These are phyloP conservation scores for Echeveria elegans DNA, from an alignment of 164 flowering plant species.

Conservation along the genomic window DNA sequence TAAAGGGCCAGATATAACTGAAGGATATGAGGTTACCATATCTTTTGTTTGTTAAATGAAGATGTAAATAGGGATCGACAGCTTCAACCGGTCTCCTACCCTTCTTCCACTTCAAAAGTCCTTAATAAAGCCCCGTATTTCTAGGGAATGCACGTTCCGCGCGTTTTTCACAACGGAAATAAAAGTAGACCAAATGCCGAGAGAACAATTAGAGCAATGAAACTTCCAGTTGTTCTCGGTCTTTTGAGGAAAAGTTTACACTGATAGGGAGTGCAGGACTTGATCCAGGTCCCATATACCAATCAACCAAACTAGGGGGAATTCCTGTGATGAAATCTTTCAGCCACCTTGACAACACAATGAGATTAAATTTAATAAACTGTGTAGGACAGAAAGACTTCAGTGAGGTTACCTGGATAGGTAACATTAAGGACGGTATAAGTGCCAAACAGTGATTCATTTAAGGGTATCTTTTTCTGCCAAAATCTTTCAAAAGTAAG, in stretches of 20 bases:
- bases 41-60: slow-evolving; percentile 61
- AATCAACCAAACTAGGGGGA: slow-evolving; percentile 27
- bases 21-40: slow-evolving; percentile 41
- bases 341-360: slow-evolving; percentile 8
- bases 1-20: not conserved
- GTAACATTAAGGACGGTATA: slow-evolving; percentile 55
- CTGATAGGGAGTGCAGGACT: slow-evolving; percentile 56
- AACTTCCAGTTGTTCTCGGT: slow-evolving; percentile 50
- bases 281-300: slow-evolving; percentile 37
- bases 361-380: not conserved
- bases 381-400: not conserved
- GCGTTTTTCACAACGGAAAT: slow-evolving; percentile 44
- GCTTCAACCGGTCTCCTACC: slow-evolving; percentile 52
- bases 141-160: no score
- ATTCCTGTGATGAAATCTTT: slow-evolving; percentile 40
- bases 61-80: slow-evolving; percentile 59
- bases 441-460: slow-evolving; percentile 67
- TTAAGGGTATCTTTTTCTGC: slow-evolving; percentile 65
- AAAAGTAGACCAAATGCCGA: slow-evolving; percentile 67
- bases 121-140: slow-evolving; percentile 41
- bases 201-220: slow-evolving; percentile 49
- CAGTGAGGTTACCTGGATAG: slow-evolving; percentile 57
- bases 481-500: slow-evolving; percentile 72
- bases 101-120: slow-evolving; percentile 58
- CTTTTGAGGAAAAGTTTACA: slow-evolving; percentile 48